phyloP scores from a whole-genome alignment of 169 alveolate species.

The Cryptosporidium baileyi region DNA sequence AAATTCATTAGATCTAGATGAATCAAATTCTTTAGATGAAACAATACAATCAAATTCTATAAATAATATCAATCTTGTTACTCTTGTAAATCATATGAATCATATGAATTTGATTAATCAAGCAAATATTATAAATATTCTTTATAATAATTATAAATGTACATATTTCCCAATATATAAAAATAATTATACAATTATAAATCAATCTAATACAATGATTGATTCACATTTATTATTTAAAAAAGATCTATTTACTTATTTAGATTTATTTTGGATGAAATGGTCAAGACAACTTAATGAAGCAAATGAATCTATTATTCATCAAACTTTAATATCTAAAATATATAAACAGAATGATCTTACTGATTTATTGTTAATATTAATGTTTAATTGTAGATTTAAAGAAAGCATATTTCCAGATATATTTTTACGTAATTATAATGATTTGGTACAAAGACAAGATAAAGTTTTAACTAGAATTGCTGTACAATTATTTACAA shows the following conservation, averaged over 20 bases:
- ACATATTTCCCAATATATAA: too few species aligned
- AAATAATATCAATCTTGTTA: too few species aligned
- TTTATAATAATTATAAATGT: too few species aligned
- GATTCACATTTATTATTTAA: too few species aligned
- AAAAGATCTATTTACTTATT: conserved; percentile 5
- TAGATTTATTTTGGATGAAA: conserved; percentile 61
- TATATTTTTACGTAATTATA: conserved; percentile 35
- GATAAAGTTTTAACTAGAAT: conserved; percentile 56
- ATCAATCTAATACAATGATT: too few species aligned
- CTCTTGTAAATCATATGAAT: too few species aligned
- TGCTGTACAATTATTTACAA: conserved; percentile 61
- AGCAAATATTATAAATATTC: too few species aligned
- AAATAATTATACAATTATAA: too few species aligned
- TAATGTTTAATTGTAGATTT: conserved; percentile 19
- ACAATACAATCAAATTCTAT: too few species aligned
- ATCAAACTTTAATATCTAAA: neutral
- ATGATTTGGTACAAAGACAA: conserved; percentile 31
- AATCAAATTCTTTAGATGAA: too few species aligned
- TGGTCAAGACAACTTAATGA: conserved; percentile 23
- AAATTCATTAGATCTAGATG: too few species aligned
- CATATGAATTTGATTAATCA: too few species aligned
- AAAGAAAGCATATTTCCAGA: conserved; percentile 28
- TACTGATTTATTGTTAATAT: conserved; percentile 19
- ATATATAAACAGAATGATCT: conserved; percentile 33
- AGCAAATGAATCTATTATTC: neutral